Evolutionary conservation across 2,329 filamentous ascomycete species (phyloP).

Genomic region (Cladophialophora exuberans): DNA sequence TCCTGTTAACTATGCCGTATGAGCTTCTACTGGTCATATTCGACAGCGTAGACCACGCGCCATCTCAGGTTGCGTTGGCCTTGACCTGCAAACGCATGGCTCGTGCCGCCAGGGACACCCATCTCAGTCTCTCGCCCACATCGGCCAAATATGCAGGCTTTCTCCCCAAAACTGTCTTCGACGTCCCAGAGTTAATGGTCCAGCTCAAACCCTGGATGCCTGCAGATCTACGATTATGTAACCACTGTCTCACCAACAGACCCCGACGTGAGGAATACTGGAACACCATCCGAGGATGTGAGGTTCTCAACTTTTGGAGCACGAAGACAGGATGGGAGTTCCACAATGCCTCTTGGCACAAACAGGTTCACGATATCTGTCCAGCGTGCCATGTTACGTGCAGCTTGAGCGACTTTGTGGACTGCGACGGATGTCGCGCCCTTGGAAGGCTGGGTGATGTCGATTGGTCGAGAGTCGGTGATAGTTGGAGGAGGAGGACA

Average conservation of each 20-base stretch:
- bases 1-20: conserved; percentile 29
- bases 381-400: conserved; percentile 31
- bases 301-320: conserved; percentile 30
- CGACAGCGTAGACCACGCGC: conserved; percentile 29
- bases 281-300: conserved; percentile 26
- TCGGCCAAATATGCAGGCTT: conserved; percentile 33
- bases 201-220: conserved; percentile 32
- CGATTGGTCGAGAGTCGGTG: conserved; percentile 31
- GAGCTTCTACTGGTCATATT: conserved; percentile 31
- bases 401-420: conserved; percentile 32
- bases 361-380: conserved; percentile 33
- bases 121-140: conserved; percentile 25
- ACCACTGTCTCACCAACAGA: conserved; percentile 33
- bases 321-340: conserved; percentile 33
- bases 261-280: conserved; percentile 30
- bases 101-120: conserved; percentile 20
- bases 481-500: conserved; percentile 25
- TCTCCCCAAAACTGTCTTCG: conserved; percentile 30
- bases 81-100: conserved; percentile 35
- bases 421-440: conserved; percentile 34
- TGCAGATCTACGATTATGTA: conserved; percentile 27
- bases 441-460: conserved; percentile 33
- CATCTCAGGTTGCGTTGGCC: conserved; percentile 31
- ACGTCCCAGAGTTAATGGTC: conserved; percentile 33
- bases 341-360: conserved; percentile 31